Base-by-base conservation (phyloP, 768 basidiomycete species). In the Tylopilus rubrobrunneus region DNA sequence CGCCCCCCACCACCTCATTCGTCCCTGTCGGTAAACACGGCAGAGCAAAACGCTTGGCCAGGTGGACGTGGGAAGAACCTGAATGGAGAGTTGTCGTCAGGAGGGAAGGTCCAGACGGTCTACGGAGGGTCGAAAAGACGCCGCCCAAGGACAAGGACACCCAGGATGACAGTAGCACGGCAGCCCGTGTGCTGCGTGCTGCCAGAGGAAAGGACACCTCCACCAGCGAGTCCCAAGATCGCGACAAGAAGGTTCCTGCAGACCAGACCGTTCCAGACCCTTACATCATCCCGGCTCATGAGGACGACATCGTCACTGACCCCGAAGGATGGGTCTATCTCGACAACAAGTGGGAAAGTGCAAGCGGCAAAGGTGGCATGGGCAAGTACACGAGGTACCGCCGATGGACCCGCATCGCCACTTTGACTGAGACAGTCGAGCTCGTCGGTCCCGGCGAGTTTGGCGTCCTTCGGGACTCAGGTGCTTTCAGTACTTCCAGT, bases 271-370 rank as follows among this genome's bases (percentile, higher is more conserved):
- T 56, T 19, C 66, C 70, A 15, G 67, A 70, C 46, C 53, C 64
- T 2, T 58, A 64, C 31, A 67, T 62, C 47, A 70, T 50, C 63
- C 71, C 49, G 37, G 63, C 67, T 3, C 70, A 71, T 15, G 78
- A 78, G 2, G 81, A 83, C 49, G 81, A 85, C 42, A 71, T 74
- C 28, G 66, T 73, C 36, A 96, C 93, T 2, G 94, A 98, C 65
- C 66, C 76, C 4, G 92, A 95, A 56, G 94, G 94, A 5, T 98
- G 94, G 94, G 80, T 93, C 7, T 97, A 93, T 63, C 87, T 85
- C 2, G 94, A 95, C 61, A 98, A 98, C 68, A 96, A 97, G 67
- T 98, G 94, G 94, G 93, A 97, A 65, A 78, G 74, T 19, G 76
- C 80, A 43, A 85, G 83, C 50, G 74, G 75, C 51, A 87, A 85